Evolutionary conservation across 2,329 filamentous ascomycete species (phyloP).

Genomic region (Eutypa lata): DNA sequence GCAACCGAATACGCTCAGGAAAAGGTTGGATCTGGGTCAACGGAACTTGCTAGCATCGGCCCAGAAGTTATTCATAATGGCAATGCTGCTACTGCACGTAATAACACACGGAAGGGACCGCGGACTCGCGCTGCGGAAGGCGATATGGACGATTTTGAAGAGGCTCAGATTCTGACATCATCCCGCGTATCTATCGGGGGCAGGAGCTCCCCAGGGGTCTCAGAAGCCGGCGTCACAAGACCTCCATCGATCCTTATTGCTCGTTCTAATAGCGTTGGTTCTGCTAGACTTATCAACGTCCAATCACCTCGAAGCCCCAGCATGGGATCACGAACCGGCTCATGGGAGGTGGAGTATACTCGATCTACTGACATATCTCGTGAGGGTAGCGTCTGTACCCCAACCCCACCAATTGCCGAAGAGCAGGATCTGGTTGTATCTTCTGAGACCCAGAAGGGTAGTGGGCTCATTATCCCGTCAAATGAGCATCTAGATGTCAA

Average conservation of each 20-base stretch:
- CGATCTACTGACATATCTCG: slow-evolving; percentile 39
- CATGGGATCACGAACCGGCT: slow-evolving; percentile 45
- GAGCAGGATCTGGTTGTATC: slow-evolving; percentile 23
- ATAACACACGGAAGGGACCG: neutral
- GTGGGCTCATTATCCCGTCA: slow-evolving; percentile 8
- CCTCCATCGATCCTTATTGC: slow-evolving; percentile 36
- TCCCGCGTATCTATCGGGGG: slow-evolving; percentile 54
- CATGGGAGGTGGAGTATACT: slow-evolving; percentile 43
- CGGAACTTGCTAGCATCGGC: slow-evolving; percentile 2
- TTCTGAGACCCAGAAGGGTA: slow-evolving; percentile 12
- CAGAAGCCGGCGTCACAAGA: slow-evolving; percentile 40
- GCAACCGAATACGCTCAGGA: neutral
- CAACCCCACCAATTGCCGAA: slow-evolving; percentile 39
- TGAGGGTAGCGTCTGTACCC: slow-evolving; percentile 33
- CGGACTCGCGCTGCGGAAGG: slow-evolving; percentile 26
- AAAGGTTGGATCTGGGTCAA: neutral
- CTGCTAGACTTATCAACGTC: slow-evolving; percentile 58
- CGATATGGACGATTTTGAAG: slow-evolving; percentile 51
- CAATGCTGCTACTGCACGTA: slow-evolving; percentile 7
- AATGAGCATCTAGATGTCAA: slow-evolving; percentile 12
- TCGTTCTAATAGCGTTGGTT: slow-evolving; percentile 50
- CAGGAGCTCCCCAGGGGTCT: slow-evolving; percentile 46
- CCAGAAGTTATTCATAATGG: slow-evolving; percentile 11
- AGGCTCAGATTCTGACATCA: slow-evolving; percentile 55
- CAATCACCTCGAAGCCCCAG: slow-evolving; percentile 48